These are phyloP conservation scores for Trichophyton simii DNA, from an alignment of 2,329 filamentous ascomycete species.

Conservation along the genomic window DNA sequence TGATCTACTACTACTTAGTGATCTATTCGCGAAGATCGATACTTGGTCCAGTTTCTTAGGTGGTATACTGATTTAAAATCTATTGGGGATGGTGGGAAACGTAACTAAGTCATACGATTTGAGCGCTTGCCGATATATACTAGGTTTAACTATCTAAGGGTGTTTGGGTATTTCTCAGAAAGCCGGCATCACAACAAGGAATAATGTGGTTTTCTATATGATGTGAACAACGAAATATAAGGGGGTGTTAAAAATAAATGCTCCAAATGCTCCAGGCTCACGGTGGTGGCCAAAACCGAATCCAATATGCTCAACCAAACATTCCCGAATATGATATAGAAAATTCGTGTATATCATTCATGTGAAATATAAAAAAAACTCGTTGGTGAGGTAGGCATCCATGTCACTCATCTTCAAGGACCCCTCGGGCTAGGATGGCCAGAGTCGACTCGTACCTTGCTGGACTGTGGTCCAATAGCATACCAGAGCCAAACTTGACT, in stretches of 20 bases:
- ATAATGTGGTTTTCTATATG: not conserved
- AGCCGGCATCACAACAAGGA: not conserved
- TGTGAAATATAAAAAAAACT: not conserved
- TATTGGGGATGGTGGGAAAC: not conserved
- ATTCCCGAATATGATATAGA: not conserved
- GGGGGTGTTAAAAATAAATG: not conserved
- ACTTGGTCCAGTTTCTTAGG: no score
- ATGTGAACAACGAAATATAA: not conserved
- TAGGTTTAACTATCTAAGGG: not conserved
- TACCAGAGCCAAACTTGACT: conserved; percentile 57
- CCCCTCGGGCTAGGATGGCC: conserved; percentile 42
- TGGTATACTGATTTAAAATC: no score
- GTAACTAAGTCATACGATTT: not conserved
- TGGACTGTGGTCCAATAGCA: conserved; percentile 65
- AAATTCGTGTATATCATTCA: not conserved
- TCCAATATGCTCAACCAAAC: not conserved
- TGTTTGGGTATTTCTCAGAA: not conserved
- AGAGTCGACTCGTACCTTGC: conserved; percentile 60
- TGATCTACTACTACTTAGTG: no score
- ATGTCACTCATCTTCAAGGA: conserved; percentile 23
- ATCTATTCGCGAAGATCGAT: no score
- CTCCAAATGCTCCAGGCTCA: not conserved
- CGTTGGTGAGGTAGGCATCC: not conserved
- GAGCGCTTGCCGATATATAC: not conserved
- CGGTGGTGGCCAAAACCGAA: not conserved